phyloP scores from a whole-genome alignment of 768 basidiomycete genomes.

The Suillus tomentosus region DNA sequence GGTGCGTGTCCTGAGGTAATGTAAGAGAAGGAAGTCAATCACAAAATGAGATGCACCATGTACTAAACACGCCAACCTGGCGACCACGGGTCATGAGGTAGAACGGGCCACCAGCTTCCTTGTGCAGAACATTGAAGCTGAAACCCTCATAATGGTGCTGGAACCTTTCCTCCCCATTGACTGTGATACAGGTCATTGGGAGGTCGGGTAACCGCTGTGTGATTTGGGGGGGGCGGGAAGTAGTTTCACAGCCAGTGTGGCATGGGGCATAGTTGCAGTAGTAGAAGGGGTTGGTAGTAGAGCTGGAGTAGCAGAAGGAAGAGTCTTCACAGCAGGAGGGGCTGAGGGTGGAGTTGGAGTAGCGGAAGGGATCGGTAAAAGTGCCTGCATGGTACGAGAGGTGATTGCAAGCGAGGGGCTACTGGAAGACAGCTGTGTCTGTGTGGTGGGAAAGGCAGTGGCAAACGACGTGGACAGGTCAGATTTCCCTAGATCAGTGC shows the following conservation, averaged over 20 bases:
- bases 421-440: not conserved
- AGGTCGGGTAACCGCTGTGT: not conserved
- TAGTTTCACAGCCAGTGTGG: too few relatives aligned
- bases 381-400: too few relatives aligned
- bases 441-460: not conserved
- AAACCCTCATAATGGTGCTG: not conserved
- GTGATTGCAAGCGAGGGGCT: too few relatives aligned
- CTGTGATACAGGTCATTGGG: not conserved
- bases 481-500: not conserved
- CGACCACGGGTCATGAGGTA: constrained; percentile 9
- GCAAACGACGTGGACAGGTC: not conserved
- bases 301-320: not conserved
- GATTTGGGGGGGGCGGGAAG: too few relatives aligned
- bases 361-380: not conserved
- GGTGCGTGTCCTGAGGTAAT: not conserved
- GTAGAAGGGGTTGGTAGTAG: too few relatives aligned
- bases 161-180: not conserved
- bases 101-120: not conserved
- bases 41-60: constrained; percentile 6
- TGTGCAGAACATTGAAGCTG: not conserved
- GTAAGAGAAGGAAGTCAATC: not conserved
- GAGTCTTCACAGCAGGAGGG: too few relatives aligned
- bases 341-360: not conserved
- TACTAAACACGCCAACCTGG: constrained; percentile 1
- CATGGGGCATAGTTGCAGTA: too few relatives aligned